Conservation (phyloP, 805 yeast genomes). For the Teunomyces cretensis region DNA sequence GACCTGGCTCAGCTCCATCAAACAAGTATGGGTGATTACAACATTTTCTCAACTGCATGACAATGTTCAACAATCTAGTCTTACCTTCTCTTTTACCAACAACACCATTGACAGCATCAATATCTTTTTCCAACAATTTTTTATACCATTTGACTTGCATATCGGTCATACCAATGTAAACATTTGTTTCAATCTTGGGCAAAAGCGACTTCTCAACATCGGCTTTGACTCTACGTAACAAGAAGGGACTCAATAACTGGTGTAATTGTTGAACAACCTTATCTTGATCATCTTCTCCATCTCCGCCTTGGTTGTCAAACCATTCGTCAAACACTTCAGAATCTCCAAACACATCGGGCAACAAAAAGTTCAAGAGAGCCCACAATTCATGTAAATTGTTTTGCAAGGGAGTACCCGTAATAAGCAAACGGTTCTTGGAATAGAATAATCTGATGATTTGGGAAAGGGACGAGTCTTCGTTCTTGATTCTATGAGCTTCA, state of each 20-base stretch:
- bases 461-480: conserved; percentile 87
- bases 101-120: conserved; percentile 94
- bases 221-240: conserved; percentile 83
- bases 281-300: conserved; percentile 58
- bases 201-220: conserved; percentile 90
- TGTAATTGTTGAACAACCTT: conserved; percentile 85
- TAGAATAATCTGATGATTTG: conserved; percentile 89
- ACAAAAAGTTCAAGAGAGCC: conserved; percentile 86
- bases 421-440: conserved; percentile 78
- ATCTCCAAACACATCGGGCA: conserved; percentile 95
- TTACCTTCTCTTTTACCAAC: conserved; percentile 93
- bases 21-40: conserved; percentile 96
- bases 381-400: conserved; percentile 94
- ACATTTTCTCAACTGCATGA: conserved; percentile 94
- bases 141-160: conserved; percentile 95
- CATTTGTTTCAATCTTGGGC: conserved; percentile 87
- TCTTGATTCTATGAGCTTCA: conserved; percentile 95
- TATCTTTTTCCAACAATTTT: conserved; percentile 83
- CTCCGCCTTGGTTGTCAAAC: conserved; percentile 59
- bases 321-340: conserved; percentile 87
- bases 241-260: conserved; percentile 82
- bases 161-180: conserved; percentile 91
- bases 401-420: conserved; percentile 96
- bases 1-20: conserved; percentile 99
- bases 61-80: conserved; percentile 86